Evolutionary conservation across 352 stramenopile species (phyloP).

Genomic region (Globisporangium iwayamae): DNA sequence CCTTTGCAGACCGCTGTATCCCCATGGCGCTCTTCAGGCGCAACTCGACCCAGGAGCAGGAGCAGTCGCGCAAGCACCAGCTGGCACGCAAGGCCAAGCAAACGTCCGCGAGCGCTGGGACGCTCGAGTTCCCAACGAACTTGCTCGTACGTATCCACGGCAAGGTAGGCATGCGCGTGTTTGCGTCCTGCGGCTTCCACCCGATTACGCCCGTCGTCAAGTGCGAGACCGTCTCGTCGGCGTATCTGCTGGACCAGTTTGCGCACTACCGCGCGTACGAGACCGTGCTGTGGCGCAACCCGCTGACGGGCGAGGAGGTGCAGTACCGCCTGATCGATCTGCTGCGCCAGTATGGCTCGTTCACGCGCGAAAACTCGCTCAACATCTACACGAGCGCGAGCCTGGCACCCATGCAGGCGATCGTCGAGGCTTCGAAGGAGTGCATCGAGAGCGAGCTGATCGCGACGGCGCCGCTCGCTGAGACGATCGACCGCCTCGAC

Average conservation of each 20-base stretch:
- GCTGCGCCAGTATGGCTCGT: slow-evolving; percentile 14
- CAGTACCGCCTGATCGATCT: slow-evolving; percentile 12
- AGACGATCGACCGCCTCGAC: slow-evolving; percentile 28
- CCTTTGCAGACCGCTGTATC: slow-evolving; percentile 32
- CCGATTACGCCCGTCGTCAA: slow-evolving; percentile 42
- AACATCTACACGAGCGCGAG: slow-evolving; percentile 12
- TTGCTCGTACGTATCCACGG: slow-evolving; percentile 39
- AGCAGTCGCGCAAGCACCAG: slow-evolving; percentile 2
- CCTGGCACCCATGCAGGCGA: slow-evolving; percentile 4
- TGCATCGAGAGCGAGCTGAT: slow-evolving; percentile 8
- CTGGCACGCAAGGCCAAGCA: slow-evolving; percentile 12
- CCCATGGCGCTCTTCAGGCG: slow-evolving; percentile 24
- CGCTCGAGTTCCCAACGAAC: slow-evolving; percentile 38
- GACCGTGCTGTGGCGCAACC: slow-evolving; percentile 13
- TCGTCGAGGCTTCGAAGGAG: slow-evolving; percentile 10
- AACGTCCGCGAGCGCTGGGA: background rate
- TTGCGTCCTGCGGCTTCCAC: slow-evolving; percentile 42
- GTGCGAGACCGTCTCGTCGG: slow-evolving; percentile 21
- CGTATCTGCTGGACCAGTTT: slow-evolving; percentile 15
- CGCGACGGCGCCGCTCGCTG: background rate
- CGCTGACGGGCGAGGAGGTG: slow-evolving; percentile 11
- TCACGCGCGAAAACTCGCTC: slow-evolving; percentile 14
- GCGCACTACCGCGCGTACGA: slow-evolving; percentile 15
- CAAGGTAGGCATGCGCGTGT: slow-evolving; percentile 27
- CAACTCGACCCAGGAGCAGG: background rate